phyloP scores from a whole-genome alignment of 1,284 basidiomycete species.

The Laetiporus sulphureus region DNA sequence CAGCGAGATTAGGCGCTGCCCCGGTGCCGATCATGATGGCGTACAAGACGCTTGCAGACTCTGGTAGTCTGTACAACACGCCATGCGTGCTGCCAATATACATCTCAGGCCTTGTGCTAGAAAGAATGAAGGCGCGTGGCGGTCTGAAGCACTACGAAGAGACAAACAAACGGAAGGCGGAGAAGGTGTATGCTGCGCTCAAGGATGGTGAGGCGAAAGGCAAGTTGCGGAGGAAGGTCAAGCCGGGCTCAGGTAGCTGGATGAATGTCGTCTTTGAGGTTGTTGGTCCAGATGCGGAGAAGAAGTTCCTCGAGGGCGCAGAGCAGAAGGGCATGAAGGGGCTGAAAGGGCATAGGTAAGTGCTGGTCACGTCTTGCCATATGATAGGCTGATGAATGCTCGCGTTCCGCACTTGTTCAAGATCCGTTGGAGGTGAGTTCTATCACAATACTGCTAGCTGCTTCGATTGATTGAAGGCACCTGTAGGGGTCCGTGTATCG shows the following conservation, averaged over 20 bases:
- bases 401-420: conserved; percentile 15
- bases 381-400: neutral
- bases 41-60: conserved; percentile 83
- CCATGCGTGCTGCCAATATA: conserved; percentile 93
- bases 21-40: conserved; percentile 78
- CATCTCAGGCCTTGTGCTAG: conserved; percentile 83
- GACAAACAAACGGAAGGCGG: conserved; percentile 67
- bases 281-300: conserved; percentile 59
- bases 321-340: conserved; percentile 75
- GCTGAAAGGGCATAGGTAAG: conserved; percentile 88
- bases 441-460: conserved; percentile 2
- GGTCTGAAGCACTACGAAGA: conserved; percentile 68
- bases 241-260: conserved; percentile 73
- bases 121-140: conserved; percentile 62
- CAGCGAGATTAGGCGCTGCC: conserved; percentile 65
- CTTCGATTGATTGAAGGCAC: conserved; percentile 21
- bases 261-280: conserved; percentile 92
- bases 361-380: neutral
- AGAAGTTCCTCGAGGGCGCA: conserved; percentile 74
- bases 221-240: conserved; percentile 62
- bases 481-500: conserved; percentile 77
- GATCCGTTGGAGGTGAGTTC: conserved; percentile 57
- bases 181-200: conserved; percentile 68
- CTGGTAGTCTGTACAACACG: conserved; percentile 89
- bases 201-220: conserved; percentile 67